A percentile compares a stretch with the other conserved stretches of the same genome.
phyloP scores from a whole-genome alignment of 148 eudicot genomes.

The Rhododendron ferrugineum region DNA sequence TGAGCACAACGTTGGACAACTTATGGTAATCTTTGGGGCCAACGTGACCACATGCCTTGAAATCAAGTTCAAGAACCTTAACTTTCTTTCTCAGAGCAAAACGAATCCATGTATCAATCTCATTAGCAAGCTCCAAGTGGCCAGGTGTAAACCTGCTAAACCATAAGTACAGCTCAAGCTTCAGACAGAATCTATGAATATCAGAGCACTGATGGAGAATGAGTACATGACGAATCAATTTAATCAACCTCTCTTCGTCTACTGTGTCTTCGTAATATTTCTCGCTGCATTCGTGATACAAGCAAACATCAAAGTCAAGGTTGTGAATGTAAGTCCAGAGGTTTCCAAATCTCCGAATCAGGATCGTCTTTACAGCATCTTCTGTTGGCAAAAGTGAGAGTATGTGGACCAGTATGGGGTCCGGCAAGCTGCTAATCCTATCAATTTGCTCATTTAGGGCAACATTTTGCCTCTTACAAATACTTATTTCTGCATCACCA shows the following conservation, averaged over 20 bases:
- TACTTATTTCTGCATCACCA: background rate
- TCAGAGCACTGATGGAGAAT: conserved; percentile 2
- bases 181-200: conserved; percentile 4
- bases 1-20: conserved; percentile 8
- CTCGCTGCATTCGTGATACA: background rate
- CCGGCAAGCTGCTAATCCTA: conserved; percentile 19
- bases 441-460: conserved; percentile 4
- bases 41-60: background rate
- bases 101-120: background rate
- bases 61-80: conserved; percentile 10
- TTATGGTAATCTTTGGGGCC: background rate
- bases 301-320: conserved; percentile 9
- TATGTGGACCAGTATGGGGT: conserved; percentile 19
- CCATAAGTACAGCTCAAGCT: background rate
- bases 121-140: background rate
- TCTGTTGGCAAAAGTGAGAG: conserved; percentile 21
- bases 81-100: conserved; percentile 15
- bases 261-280: background rate
- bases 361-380: conserved; percentile 18
- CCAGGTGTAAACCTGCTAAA: no score
- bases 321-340: conserved; percentile 13
- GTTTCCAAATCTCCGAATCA: conserved; percentile 8
- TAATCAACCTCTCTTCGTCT: background rate
- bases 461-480: background rate
- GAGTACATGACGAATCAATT: conserved; percentile 2